Evolutionary conservation across 192 early-diverging fungal species (phyloP).

Genomic region (Jimgerdemannia lactiflua): DNA sequence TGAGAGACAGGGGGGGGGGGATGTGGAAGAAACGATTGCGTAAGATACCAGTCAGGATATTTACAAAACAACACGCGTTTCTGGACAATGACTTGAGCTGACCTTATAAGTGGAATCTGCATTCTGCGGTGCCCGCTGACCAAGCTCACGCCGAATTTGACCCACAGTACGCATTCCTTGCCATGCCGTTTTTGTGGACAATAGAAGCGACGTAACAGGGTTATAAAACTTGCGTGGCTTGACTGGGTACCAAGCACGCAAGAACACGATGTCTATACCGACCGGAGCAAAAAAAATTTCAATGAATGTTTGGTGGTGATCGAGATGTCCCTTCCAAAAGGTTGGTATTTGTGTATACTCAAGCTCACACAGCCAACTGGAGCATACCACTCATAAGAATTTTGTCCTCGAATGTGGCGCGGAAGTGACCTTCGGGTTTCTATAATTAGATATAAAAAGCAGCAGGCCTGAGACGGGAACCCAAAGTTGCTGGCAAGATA

Average conservation of each 20-base stretch:
- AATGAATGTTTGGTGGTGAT: background rate
- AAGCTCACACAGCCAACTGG: background rate
- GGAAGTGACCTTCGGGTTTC: conserved; percentile 87
- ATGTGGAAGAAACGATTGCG: too few species aligned
- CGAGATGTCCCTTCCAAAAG: background rate
- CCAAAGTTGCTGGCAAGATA: too few species aligned
- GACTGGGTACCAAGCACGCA: conserved; percentile 95
- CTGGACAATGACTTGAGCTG: conserved; percentile 1
- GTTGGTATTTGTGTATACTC: background rate
- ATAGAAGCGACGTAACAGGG: conserved; percentile 90
- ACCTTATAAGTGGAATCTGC: conserved; percentile 86
- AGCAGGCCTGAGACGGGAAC: too few species aligned
- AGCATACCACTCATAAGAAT: conserved; percentile 82
- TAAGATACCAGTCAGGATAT: too few species aligned
- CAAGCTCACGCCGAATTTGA: conserved; percentile 72
- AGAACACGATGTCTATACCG: conserved; percentile 88
- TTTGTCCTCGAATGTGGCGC: conserved; percentile 98
- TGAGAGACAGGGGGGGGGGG: too few species aligned
- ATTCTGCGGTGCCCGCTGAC: conserved; percentile 66
- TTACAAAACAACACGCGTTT: too few species aligned
- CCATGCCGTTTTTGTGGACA: conserved; percentile 75
- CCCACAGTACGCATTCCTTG: conserved; percentile 87
- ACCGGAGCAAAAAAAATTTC: conserved; percentile 7
- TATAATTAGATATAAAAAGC: conserved; percentile 19
- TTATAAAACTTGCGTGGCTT: conserved; percentile 97